A percentile compares a stretch with the other conserved stretches of the same genome.
phyloP scores from a whole-genome alignment of 306 rosid genomes.

The Biancaea sappan region DNA sequence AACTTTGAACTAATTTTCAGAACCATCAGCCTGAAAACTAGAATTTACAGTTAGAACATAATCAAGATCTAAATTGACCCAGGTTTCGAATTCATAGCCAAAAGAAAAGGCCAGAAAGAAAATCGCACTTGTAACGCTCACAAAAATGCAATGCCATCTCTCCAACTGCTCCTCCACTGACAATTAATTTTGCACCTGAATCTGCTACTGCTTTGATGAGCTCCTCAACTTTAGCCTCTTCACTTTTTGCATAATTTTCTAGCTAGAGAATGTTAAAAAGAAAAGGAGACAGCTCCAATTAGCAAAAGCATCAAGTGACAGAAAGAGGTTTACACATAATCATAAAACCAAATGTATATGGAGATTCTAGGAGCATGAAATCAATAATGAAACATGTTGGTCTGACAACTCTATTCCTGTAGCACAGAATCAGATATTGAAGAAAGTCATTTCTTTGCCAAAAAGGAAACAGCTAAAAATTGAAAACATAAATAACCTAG shows the following conservation, averaged over 20 bases:
- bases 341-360: background rate
- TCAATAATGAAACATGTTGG: background rate
- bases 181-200: conserved; percentile 94
- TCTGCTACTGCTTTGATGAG: conserved; percentile 96
- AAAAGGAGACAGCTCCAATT: conserved; percentile 18
- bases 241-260: conserved; percentile 88
- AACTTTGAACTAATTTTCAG: conserved; percentile 91
- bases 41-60: conserved; percentile 30
- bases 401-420: background rate
- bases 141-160: conserved; percentile 99
- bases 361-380: background rate
- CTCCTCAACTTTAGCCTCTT: conserved; percentile 94
- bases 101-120: conserved; percentile 11
- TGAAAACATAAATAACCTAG: background rate
- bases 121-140: conserved; percentile 84
- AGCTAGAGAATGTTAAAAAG: conserved; percentile 50
- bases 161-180: conserved; percentile 94
- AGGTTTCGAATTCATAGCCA: background rate
- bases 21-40: conserved; percentile 84
- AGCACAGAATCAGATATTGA: conserved; percentile 13
- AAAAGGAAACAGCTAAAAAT: background rate
- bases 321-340: background rate
- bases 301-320: conserved; percentile 3
- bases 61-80: conserved; percentile 5
- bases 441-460: conserved; percentile 9